Percentiles rank a stretch among this genome's conserved stretches.
These are phyloP conservation scores for Barnettozyma sucrosica DNA, from an alignment of 805 yeast species.

Conservation along the genomic window DNA sequence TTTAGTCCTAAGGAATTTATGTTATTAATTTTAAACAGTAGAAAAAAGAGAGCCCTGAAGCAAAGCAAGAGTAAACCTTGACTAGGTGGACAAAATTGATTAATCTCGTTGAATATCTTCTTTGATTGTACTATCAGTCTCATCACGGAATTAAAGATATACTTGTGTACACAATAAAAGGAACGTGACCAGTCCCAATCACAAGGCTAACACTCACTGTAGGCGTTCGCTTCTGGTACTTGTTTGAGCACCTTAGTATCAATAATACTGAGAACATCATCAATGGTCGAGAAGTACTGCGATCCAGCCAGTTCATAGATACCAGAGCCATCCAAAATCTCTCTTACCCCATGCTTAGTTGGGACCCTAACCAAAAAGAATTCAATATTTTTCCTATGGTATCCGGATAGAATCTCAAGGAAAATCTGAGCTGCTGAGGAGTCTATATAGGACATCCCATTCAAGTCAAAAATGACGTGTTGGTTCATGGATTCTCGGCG, in stretches of 20 bases:
- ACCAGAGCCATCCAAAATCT: slow-evolving; percentile 51
- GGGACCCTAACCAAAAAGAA: slow-evolving; percentile 63
- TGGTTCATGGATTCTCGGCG: slow-evolving; percentile 42
- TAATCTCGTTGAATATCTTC: too few relatives aligned
- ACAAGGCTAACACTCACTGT: neutral
- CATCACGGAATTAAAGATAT: too few relatives aligned
- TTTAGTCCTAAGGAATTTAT: too few relatives aligned
- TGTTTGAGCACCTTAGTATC: slow-evolving; percentile 11
- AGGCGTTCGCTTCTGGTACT: neutral
- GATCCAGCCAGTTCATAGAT: slow-evolving; percentile 34
- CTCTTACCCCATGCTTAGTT: slow-evolving; percentile 38
- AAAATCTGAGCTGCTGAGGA: slow-evolving; percentile 75
- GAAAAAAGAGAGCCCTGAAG: too few relatives aligned
- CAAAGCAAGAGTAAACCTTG: too few relatives aligned
- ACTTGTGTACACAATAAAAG: too few relatives aligned
- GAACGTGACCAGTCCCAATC: too few relatives aligned
- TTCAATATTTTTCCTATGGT: slow-evolving; percentile 46
- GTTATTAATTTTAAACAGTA: too few relatives aligned
- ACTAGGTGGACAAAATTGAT: too few relatives aligned
- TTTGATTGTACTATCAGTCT: too few relatives aligned
- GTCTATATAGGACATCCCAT: slow-evolving; percentile 79
- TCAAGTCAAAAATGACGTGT: slow-evolving; percentile 65
- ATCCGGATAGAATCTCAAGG: slow-evolving; percentile 50
- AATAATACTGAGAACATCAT: slow-evolving; percentile 20
- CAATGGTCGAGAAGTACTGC: slow-evolving; percentile 19